phyloP scores from a whole-genome alignment of 805 yeast genomes.

The Teunomyces aglyptinius region DNA sequence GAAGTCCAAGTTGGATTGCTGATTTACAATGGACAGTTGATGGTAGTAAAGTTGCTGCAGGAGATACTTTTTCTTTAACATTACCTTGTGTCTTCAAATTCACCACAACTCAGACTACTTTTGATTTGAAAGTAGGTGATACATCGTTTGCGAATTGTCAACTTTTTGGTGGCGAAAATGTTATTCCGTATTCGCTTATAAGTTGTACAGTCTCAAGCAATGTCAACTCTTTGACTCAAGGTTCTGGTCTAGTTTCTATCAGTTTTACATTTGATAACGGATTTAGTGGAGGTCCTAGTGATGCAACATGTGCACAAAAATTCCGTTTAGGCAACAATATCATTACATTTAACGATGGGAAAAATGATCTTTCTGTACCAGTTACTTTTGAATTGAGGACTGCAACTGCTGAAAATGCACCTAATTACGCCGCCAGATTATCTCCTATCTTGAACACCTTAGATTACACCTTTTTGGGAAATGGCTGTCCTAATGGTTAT shows the following conservation, averaged over 20 bases:
- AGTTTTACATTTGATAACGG: conserved; percentile 21
- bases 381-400: neutral
- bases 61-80: conserved; percentile 16
- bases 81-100: conserved; percentile 17
- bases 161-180: conserved; percentile 8
- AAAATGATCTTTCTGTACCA: neutral
- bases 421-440: too few relatives aligned
- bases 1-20: neutral
- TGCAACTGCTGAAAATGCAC: too few relatives aligned
- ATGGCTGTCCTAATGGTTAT: too few relatives aligned
- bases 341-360: conserved; percentile 13
- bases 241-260: conserved; percentile 11
- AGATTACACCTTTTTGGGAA: too few relatives aligned
- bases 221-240: conserved; percentile 1
- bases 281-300: conserved; percentile 6
- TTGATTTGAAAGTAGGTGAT: conserved; percentile 7
- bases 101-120: conserved; percentile 5
- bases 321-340: conserved; percentile 19
- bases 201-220: conserved; percentile 7
- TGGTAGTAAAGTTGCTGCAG: conserved; percentile 7
- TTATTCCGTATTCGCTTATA: conserved; percentile 6
- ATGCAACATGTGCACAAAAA: conserved; percentile 16
- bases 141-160: conserved; percentile 21
- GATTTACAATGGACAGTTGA: conserved; percentile 8
- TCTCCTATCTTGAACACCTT: too few relatives aligned